phyloP scores from a whole-genome alignment of 495 filamentous ascomycete species.

The Choiromyces venosus region DNA sequence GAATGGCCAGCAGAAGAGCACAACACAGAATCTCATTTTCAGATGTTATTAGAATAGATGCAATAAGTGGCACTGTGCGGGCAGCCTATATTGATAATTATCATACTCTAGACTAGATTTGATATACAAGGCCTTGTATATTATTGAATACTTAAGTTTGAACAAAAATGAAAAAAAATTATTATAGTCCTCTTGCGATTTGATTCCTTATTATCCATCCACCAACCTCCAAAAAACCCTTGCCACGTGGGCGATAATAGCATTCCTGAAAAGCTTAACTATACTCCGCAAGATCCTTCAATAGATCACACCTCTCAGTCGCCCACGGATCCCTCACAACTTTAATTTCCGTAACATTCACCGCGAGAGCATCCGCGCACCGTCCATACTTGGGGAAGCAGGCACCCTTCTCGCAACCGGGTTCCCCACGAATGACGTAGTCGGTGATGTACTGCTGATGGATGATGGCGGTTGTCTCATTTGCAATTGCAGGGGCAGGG shows the following conservation, averaged over 20 bases:
- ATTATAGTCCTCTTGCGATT: background rate
- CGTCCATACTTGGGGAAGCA: slow-evolving; percentile 26
- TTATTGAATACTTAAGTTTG: background rate
- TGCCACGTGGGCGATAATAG: background rate
- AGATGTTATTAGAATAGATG: background rate
- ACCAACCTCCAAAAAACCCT: background rate
- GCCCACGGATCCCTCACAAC: slow-evolving; percentile 27
- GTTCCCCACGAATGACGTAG: slow-evolving; percentile 22
- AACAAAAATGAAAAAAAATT: background rate
- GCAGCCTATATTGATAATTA: no score
- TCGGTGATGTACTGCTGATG: slow-evolving; percentile 34
- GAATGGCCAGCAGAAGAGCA: background rate
- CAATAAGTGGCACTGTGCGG: background rate
- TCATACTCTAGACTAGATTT: background rate
- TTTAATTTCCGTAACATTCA: slow-evolving; percentile 25
- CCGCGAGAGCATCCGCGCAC: slow-evolving; percentile 11
- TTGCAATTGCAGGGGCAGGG: slow-evolving; percentile 31
- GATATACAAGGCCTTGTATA: background rate
- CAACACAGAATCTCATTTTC: background rate
- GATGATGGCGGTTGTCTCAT: slow-evolving; percentile 38
- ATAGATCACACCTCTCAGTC: slow-evolving; percentile 25
- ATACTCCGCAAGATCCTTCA: slow-evolving; percentile 3
- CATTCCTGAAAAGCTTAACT: background rate
- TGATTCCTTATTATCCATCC: background rate
- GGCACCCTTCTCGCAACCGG: slow-evolving; percentile 19